Evolutionary conservation across 257 asterid genomes (phyloP), one percentile per base, ranked within the genome.

Genomic region (Ilex aquifolium): DNA sequence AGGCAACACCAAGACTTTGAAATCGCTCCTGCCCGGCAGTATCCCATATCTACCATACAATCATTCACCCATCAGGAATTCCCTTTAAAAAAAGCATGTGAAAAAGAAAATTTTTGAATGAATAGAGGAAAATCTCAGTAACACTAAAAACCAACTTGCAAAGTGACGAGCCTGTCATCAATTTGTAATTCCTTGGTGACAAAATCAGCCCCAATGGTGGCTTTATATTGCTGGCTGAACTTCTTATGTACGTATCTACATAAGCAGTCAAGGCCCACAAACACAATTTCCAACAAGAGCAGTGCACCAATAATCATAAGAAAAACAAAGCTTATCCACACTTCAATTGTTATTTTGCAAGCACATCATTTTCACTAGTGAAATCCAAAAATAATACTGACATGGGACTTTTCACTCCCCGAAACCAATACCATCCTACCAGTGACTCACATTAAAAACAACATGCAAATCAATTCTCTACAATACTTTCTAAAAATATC

Each of bases 1-100:
- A 91, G 21, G 98, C 96, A 69, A 88, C 96, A 40, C 98, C 96
- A 32, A 91, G 96, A 79, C 98, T 86, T 72, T 91, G 98, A 80
- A 91, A 91, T 68, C 95, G 85, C 86, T 91, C 98, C 79, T 91
- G 98, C 56, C 98, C 96, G 44, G 98, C 98, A 56, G 96, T 91
- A 67, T 91, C 99, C 96, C 98, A 91, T 65, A 91, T 83, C 98
- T 91, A 77, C 64, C 78, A 73, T 42, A 53, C 51, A 62, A 17
- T 31, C 62, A 63, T 69, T 44, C 57, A 31, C 46, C 13, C 30
- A 52, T 31, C 27, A 36, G 8, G 27, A 36, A 4, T 36, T 36
- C 42, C 8, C 42, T 7, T 36, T 36, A 36, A 36, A 36, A 36
- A 36, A 36, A 64, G 15, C 15, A 32, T 12, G 32, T 31, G 39